These are phyloP conservation scores for Cryptococcus sp. DNA, from an alignment of 1,284 basidiomycete species.

Conservation along the genomic window DNA sequence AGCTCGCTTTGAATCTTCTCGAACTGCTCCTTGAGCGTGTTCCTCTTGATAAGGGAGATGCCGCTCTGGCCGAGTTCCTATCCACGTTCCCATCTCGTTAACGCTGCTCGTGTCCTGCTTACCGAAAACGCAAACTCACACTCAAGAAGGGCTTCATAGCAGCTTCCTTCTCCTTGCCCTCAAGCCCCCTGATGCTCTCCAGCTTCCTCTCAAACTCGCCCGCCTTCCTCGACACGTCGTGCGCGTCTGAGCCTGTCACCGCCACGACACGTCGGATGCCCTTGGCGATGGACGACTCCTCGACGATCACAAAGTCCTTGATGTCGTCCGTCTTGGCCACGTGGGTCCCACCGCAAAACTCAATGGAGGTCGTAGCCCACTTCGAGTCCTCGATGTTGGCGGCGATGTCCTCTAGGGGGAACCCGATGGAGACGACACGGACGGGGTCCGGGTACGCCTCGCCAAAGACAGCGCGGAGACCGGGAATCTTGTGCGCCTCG, in stretches of 20 bases:
- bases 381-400: slow-evolving; percentile 80
- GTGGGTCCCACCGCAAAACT: slow-evolving; percentile 98
- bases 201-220: slow-evolving; percentile 64
- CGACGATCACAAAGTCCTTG: slow-evolving; percentile 88
- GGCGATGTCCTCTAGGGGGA: slow-evolving; percentile 78
- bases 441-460: slow-evolving; percentile 98
- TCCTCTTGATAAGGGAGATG: slow-evolving; percentile 81
- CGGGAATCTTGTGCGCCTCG: slow-evolving; percentile 81
- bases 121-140: slow-evolving; percentile 56
- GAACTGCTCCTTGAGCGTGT: slow-evolving; percentile 72
- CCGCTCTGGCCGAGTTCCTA: slow-evolving; percentile 89
- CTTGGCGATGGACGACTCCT: slow-evolving; percentile 97
- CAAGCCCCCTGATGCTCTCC: slow-evolving; percentile 61
- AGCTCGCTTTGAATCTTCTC: slow-evolving; percentile 72
- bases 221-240: slow-evolving; percentile 70
- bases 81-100: background rate
- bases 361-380: slow-evolving; percentile 87
- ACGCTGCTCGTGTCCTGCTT: background rate
- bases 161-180: slow-evolving; percentile 79
- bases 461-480: slow-evolving; percentile 93
- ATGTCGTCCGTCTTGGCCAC: slow-evolving; percentile 94
- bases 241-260: slow-evolving; percentile 90
- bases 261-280: slow-evolving; percentile 93
- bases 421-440: slow-evolving; percentile 87
- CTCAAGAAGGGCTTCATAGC: slow-evolving; percentile 76